Base-by-base conservation (phyloP, 768 basidiomycete species). In the Chalciporus sphaerocephalus region DNA sequence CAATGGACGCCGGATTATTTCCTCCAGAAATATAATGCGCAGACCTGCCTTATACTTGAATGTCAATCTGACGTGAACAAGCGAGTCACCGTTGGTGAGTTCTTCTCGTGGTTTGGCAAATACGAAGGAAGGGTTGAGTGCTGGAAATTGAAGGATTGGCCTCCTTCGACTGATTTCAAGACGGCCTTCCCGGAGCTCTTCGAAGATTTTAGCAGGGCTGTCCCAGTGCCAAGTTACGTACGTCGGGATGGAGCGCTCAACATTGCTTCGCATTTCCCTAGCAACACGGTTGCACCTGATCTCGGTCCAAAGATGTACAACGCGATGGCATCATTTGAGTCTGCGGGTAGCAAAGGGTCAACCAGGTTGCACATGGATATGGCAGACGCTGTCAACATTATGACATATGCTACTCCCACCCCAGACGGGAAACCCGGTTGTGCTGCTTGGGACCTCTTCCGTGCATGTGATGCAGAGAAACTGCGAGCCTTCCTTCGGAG, bases 241-340 rank as follows among this genome's bases (percentile, higher is more conserved):
- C 74, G 92, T 40, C 80, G 88, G 25, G 92, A 98, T 58, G 94
- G 95, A 5, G 82, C 83, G 2, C 72, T 85, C 43, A 97, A 98
- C 52, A 75, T 98, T 23, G 86, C 89, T 5, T 86, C 92, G 1
- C 92, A 96, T 68, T 92, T 92, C 60, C 92, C 92, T 1, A 67
- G 70, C 11, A 90, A 90, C 54, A 80, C 83, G 0, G 67, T 92
- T 43, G 80, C 78, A 22, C 90, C 90, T 15, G 92, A 92, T 60
- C 74, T 92, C 11, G 83, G 87, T 3, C 93, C 93, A 1, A 96
- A 95, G 69, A 87, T 94, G 89, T 96, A 96, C 67, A 93, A 91
- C 52, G 89, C 92, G 0, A 82, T 91, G 69, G 81, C 83, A 9
- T 86, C 85, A 4, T 75, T 72, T 32, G 83, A 87, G 55, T 61